Conservation (phyloP, 169 alveolate species). For the Plasmodium adleri region DNA sequence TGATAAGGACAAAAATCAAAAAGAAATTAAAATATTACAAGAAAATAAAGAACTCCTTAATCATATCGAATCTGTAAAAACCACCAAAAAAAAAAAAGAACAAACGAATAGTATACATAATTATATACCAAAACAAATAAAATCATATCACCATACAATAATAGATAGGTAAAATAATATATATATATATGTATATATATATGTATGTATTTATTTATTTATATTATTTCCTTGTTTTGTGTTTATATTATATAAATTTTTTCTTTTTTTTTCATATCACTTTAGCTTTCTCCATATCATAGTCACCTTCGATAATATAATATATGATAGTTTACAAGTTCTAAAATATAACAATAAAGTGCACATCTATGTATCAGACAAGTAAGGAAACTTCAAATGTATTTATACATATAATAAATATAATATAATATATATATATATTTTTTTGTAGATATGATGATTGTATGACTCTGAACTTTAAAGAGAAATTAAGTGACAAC, state of each 20-base stretch:
- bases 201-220: constrained; percentile 2
- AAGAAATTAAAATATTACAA: constrained; percentile 36
- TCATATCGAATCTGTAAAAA: constrained; percentile 52
- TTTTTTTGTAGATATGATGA: constrained; percentile 47
- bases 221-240: not conserved
- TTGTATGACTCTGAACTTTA: constrained; percentile 49
- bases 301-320: constrained; percentile 42
- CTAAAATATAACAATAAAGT: constrained; percentile 39
- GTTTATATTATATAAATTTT: not conserved
- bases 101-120: not conserved
- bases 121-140: constrained; percentile 50
- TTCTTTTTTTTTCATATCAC: not conserved
- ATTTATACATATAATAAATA: too few species aligned
- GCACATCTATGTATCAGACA: constrained; percentile 46
- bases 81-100: constrained; percentile 24
- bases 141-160: constrained; percentile 59
- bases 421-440: not conserved
- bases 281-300: constrained; percentile 56
- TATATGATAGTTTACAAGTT: constrained; percentile 52
- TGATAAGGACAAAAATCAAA: constrained; percentile 12
- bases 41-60: constrained; percentile 16
- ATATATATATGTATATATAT: not conserved
- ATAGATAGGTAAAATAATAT: constrained; percentile 37
- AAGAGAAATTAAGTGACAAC: constrained; percentile 70
- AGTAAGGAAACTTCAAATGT: constrained; percentile 1